These are phyloP conservation scores for Rhamnella rubrinervis DNA, from an alignment of 331 rosid species.

Conservation along the genomic window DNA sequence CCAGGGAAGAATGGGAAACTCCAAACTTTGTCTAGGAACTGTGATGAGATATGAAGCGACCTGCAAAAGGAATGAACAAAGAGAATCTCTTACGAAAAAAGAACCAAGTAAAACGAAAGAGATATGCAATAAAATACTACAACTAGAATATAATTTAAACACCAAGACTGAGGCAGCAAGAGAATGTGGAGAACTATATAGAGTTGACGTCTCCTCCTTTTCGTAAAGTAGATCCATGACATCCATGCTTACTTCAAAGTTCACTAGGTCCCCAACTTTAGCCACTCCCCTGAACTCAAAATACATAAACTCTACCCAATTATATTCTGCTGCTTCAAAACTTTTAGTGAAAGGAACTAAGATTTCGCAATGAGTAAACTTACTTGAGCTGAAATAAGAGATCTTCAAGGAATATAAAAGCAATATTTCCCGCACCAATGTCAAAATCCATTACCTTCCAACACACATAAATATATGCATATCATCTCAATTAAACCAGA, in stretches of 20 bases:
- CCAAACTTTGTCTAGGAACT: slow-evolving; percentile 71
- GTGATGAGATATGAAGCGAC: slow-evolving; percentile 72
- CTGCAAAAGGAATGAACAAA: slow-evolving; percentile 32
- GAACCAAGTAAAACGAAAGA: neutral
- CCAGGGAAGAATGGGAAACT: slow-evolving; percentile 87
- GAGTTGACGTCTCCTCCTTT: slow-evolving; percentile 58
- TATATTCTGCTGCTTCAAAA: neutral
- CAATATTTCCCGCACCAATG: slow-evolving; percentile 67
- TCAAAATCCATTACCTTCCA: slow-evolving; percentile 74
- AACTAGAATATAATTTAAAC: neutral
- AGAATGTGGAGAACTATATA: slow-evolving; percentile 48
- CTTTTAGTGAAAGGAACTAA: slow-evolving; percentile 10
- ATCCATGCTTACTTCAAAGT: slow-evolving; percentile 74
- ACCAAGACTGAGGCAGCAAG: slow-evolving; percentile 85
- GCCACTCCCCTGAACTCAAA: slow-evolving; percentile 63
- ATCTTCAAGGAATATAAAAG: slow-evolving; percentile 64
- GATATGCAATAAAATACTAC: neutral
- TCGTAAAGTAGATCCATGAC: slow-evolving; percentile 89
- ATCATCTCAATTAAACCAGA: slow-evolving; percentile 24
- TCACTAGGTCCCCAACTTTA: slow-evolving; percentile 70
- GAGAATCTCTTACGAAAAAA: neutral
- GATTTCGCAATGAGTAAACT: slow-evolving; percentile 16
- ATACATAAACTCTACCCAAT: slow-evolving; percentile 1
- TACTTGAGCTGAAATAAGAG: slow-evolving; percentile 68
- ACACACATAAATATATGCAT: slow-evolving; percentile 3